Evolutionary conservation across 805 yeast genomes (phyloP).

Genomic region (Ogataea wickerhamii): DNA sequence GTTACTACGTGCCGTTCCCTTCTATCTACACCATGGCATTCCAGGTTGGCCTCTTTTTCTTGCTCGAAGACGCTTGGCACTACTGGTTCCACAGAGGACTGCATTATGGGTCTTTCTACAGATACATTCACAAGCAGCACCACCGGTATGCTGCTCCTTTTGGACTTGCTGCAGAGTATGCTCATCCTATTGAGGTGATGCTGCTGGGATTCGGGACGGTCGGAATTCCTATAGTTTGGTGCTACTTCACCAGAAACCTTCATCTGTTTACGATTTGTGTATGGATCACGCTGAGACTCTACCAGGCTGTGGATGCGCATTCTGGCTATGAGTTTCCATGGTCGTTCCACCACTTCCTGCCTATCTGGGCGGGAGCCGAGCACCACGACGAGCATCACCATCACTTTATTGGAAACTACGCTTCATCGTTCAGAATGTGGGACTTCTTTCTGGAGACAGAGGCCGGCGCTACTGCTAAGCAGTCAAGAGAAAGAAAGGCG

Average conservation of each 20-base stretch:
- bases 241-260: slow-evolving; percentile 67
- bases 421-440: slow-evolving; percentile 96
- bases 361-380: slow-evolving; percentile 98
- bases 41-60: slow-evolving; percentile 76
- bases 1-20: slow-evolving; percentile 84
- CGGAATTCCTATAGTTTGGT: slow-evolving; percentile 87
- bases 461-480: slow-evolving; percentile 79
- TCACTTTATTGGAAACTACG: slow-evolving; percentile 92
- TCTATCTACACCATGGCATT: slow-evolving; percentile 48
- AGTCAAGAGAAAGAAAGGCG: slow-evolving; percentile 65
- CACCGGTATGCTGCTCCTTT: slow-evolving; percentile 98
- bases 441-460: slow-evolving; percentile 86
- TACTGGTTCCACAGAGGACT: slow-evolving; percentile 91
- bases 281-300: slow-evolving; percentile 85
- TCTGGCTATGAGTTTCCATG: slow-evolving; percentile 98
- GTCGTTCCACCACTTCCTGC: slow-evolving; percentile 87
- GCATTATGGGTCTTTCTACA: slow-evolving; percentile 86
- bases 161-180: slow-evolving; percentile 96
- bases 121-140: slow-evolving; percentile 93
- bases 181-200: slow-evolving; percentile 92
- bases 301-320: slow-evolving; percentile 97
- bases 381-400: slow-evolving; percentile 98
- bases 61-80: slow-evolving; percentile 94
- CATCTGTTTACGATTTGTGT: slow-evolving; percentile 85
- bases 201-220: slow-evolving; percentile 93